Evolutionary conservation across 371 early-diverging fungal genomes (phyloP).

Genomic region (Saksenaea vasiformis): DNA sequence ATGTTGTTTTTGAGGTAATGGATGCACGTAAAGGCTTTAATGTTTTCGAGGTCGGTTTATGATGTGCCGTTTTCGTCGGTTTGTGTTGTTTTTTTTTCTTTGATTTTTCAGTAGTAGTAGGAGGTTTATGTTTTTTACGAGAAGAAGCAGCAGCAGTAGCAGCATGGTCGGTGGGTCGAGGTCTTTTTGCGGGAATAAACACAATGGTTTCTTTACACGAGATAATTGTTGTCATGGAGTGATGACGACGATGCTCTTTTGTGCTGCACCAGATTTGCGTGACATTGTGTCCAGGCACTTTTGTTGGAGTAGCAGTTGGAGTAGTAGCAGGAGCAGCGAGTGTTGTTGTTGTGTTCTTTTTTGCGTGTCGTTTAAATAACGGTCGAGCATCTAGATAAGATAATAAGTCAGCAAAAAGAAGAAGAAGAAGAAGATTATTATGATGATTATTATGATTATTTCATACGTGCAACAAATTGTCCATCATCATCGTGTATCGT

Average conservation of each 20-base stretch:
- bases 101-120: neutral
- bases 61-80: neutral
- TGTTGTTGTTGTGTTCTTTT: slow-evolving; percentile 1
- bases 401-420: neutral
- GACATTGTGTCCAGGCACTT: slow-evolving; percentile 11
- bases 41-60: neutral
- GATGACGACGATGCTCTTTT: slow-evolving; percentile 8
- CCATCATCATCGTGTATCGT: neutral
- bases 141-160: neutral
- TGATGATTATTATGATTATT: no score
- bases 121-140: neutral
- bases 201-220: slow-evolving; percentile 24
- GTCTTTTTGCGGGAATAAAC: slow-evolving; percentile 19
- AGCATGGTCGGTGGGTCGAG: neutral
- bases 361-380: slow-evolving; percentile 2
- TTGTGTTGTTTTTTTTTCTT: neutral
- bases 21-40: neutral
- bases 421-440: no score
- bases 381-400: neutral
- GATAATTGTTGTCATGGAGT: neutral
- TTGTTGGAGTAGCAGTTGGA: slow-evolving; percentile 5
- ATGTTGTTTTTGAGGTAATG: neutral
- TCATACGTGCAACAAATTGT: neutral
- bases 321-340: neutral
- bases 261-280: slow-evolving; percentile 17